These are phyloP conservation scores for Plasmodium gonderi DNA, from an alignment of 169 alveolate species.

Conservation along the genomic window DNA sequence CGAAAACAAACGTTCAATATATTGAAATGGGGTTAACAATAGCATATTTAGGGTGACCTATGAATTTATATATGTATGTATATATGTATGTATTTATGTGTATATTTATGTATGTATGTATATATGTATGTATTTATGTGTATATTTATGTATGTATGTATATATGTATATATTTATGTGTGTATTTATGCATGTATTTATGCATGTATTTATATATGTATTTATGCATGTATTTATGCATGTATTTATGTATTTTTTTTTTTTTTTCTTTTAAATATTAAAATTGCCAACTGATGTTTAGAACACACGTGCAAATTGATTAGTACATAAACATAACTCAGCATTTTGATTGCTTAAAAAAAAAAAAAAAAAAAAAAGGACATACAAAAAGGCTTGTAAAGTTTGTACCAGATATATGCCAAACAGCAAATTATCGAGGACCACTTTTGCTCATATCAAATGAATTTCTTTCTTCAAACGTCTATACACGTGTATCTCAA, in stretches of 20 bases:
- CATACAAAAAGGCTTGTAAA: not conserved
- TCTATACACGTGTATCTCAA: not conserved
- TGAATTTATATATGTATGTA: not conserved
- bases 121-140: not conserved
- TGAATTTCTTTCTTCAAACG: not conserved
- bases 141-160: not conserved
- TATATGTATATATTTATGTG: too few relatives aligned
- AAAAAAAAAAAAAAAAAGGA: not conserved
- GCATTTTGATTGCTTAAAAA: too few relatives aligned
- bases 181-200: not conserved
- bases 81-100: not conserved
- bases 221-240: not conserved
- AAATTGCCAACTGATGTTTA: too few relatives aligned
- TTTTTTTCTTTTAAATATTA: too few relatives aligned
- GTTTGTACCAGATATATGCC: not conserved
- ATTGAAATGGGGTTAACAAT: not conserved
- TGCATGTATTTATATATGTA: not conserved
- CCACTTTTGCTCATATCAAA: not conserved
- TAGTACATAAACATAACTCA: not conserved
- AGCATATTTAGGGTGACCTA: not conserved
- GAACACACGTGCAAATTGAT: not conserved
- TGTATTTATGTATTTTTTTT: not conserved
- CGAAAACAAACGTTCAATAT: not conserved
- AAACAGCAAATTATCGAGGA: not conserved
- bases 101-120: not conserved